Evolutionary conservation across 2,329 filamentous ascomycete genomes (phyloP).

Genomic region (Phialophora chinensis): DNA sequence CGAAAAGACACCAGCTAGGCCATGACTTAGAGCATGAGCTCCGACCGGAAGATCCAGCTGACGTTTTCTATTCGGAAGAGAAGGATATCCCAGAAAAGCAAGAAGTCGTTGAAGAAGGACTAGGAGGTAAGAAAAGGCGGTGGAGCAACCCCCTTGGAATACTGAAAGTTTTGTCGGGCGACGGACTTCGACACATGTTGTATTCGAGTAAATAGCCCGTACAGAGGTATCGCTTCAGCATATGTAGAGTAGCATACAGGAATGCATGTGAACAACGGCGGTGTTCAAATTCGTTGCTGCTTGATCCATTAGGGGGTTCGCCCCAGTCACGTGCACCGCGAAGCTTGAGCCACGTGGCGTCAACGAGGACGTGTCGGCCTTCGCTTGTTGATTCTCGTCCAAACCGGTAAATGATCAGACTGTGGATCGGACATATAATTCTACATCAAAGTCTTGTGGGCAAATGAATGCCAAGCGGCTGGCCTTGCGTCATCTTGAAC

Average conservation of each 20-base stretch:
- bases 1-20: constrained; percentile 13
- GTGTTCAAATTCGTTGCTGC: background rate
- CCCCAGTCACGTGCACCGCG: background rate
- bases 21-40: constrained; percentile 20
- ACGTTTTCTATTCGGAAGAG: constrained; percentile 32
- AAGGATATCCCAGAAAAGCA: constrained; percentile 27
- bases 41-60: constrained; percentile 35
- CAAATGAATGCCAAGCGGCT: background rate
- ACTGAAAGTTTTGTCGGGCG: constrained; percentile 37
- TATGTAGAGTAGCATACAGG: background rate
- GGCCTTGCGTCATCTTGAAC: background rate
- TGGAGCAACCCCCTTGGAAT: constrained; percentile 41
- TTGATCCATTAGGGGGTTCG: background rate
- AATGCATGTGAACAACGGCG: background rate
- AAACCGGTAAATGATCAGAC: background rate
- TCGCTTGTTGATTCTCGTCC: background rate
- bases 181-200: constrained; percentile 39
- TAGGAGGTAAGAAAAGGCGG: constrained; percentile 35
- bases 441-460: background rate
- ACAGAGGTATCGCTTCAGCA: background rate
- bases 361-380: background rate
- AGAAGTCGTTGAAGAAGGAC: constrained; percentile 27
- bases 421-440: background rate
- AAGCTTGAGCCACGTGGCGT: too few relatives aligned
- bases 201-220: constrained; percentile 37